phyloP scores from a whole-genome alignment of 176 grass and related monocot genomes.

The Poa pratensis region DNA sequence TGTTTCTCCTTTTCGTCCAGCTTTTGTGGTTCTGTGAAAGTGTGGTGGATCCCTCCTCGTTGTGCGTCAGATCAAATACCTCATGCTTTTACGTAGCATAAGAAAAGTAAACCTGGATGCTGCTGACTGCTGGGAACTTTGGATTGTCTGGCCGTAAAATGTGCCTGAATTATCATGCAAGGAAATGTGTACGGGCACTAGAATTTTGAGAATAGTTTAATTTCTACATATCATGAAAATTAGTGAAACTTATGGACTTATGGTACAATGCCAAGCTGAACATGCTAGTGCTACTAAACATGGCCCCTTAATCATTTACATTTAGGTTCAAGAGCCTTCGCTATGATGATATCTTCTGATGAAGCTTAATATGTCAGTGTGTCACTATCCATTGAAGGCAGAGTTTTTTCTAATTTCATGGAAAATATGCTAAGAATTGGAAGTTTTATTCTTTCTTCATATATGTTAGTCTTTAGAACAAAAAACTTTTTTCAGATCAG shows the following conservation, averaged over 20 bases:
- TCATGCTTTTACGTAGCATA: slow-evolving; percentile 7
- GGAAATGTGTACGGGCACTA: not conserved
- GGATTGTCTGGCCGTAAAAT: not conserved
- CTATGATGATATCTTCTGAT: not conserved
- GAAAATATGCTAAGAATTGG: not conserved
- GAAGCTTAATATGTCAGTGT: not conserved
- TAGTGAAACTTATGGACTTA: not conserved
- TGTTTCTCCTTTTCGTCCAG: not conserved
- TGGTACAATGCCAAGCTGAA: not conserved
- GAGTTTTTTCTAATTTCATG: not conserved
- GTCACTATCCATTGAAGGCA: not conserved
- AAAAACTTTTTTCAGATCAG: not conserved
- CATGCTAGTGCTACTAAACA: not conserved
- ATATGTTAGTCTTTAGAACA: not conserved
- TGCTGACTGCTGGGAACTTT: not conserved
- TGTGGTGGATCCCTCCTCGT: not conserved
- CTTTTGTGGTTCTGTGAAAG: not conserved
- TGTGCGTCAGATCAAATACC: not conserved
- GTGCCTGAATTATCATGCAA: not conserved
- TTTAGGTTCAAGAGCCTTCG: not conserved
- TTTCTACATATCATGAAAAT: not conserved
- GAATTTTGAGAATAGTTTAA: not conserved
- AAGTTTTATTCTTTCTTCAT: not conserved
- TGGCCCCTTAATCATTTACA: not conserved
- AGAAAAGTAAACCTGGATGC: not conserved